phyloP scores from a whole-genome alignment of 2,329 filamentous ascomycete species.

The Moelleriella libera region DNA sequence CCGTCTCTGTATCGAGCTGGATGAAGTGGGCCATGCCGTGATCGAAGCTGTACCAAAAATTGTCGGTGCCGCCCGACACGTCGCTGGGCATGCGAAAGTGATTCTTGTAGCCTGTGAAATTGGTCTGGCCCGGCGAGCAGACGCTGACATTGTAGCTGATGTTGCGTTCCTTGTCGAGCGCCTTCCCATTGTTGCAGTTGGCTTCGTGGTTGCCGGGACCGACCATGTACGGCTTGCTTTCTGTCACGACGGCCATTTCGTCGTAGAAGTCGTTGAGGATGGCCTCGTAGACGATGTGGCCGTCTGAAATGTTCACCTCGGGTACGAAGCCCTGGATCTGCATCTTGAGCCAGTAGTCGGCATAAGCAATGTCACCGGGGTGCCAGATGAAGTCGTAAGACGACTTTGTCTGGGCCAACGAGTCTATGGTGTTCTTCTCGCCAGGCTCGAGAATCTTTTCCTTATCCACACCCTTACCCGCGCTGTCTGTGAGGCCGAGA shows the following conservation, averaged over 20 bases:
- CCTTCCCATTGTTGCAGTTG: conserved; percentile 27
- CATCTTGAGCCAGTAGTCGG: conserved; percentile 35
- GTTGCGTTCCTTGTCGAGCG: conserved; percentile 8
- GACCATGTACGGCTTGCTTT: conserved; percentile 32
- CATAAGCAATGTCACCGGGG: conserved; percentile 40
- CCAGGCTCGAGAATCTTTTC: conserved; percentile 15
- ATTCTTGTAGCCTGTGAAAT: conserved; percentile 45
- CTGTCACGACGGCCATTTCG: conserved; percentile 24
- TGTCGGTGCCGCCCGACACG: conserved; percentile 13
- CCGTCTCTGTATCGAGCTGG: conserved; percentile 18
- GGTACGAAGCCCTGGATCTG: conserved; percentile 15
- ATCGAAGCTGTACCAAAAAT: conserved; percentile 12
- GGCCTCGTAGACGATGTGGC: conserved; percentile 34
- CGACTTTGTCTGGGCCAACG: conserved; percentile 32
- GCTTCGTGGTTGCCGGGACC: conserved; percentile 42
- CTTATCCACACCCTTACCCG: not conserved
- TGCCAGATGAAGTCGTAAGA: conserved; percentile 40
- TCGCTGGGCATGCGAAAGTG: conserved; percentile 38
- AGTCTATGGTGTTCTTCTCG: conserved; percentile 41
- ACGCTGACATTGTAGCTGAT: conserved; percentile 8
- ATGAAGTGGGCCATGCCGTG: conserved; percentile 15
- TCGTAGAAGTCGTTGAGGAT: conserved; percentile 40
- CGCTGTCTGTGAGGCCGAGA: conserved; percentile 4
- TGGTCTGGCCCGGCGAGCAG: conserved; percentile 37
- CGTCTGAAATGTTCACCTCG: conserved; percentile 28